phyloP scores from a whole-genome alignment of 2,329 filamentous ascomycete species.

The Fusarium subtropicale region DNA sequence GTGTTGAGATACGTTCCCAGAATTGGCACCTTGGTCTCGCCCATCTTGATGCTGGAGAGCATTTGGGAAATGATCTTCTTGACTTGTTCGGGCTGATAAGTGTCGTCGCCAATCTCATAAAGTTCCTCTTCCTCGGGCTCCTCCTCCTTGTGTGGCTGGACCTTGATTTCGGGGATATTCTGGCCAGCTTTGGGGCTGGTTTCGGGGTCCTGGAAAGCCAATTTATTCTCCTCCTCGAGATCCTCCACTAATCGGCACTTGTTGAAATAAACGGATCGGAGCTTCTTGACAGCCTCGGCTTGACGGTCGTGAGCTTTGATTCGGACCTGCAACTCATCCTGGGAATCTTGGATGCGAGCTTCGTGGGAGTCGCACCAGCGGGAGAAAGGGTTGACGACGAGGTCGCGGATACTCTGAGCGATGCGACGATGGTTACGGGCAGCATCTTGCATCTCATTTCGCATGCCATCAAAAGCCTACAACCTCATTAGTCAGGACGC shows the following conservation, averaged over 20 bases:
- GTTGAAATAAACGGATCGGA: slow-evolving; percentile 97
- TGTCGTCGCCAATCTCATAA: slow-evolving; percentile 90
- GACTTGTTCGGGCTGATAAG: slow-evolving; percentile 85
- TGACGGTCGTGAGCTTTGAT: slow-evolving; percentile 96
- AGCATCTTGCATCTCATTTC: slow-evolving; percentile 91
- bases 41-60: slow-evolving; percentile 85
- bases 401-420: slow-evolving; percentile 92
- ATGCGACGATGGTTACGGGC: slow-evolving; percentile 94
- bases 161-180: slow-evolving; percentile 85
- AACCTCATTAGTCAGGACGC: slow-evolving; percentile 35
- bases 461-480: slow-evolving; percentile 93
- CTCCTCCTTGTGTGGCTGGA: slow-evolving; percentile 74
- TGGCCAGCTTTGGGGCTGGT: slow-evolving; percentile 71
- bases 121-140: slow-evolving; percentile 82
- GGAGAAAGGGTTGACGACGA: slow-evolving; percentile 93
- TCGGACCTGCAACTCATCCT: slow-evolving; percentile 90
- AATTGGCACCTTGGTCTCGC: slow-evolving; percentile 94
- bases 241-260: slow-evolving; percentile 97
- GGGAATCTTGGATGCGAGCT: slow-evolving; percentile 87
- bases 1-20: slow-evolving; percentile 95
- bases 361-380: slow-evolving; percentile 98
- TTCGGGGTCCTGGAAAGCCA: slow-evolving; percentile 92
- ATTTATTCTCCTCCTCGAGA: slow-evolving; percentile 97
- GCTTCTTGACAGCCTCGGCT: slow-evolving; percentile 88
- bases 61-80: slow-evolving; percentile 92